These are phyloP conservation scores for Mycena vulgaris DNA, from an alignment of 768 basidiomycete species.

Conservation along the genomic window DNA sequence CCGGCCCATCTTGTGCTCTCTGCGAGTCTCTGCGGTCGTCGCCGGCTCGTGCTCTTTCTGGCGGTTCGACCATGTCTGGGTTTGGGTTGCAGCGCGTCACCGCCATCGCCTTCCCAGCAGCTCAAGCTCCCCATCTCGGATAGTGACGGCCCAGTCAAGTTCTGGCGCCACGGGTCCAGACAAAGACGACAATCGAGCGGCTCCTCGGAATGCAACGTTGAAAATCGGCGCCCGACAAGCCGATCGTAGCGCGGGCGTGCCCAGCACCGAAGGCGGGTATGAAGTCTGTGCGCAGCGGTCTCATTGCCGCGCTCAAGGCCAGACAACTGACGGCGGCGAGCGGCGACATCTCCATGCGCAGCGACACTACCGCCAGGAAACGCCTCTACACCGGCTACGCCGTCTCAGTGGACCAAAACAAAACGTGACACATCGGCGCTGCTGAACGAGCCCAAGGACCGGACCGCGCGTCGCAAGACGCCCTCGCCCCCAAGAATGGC, in stretches of 20 bases:
- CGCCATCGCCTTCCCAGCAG: too few relatives aligned
- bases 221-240: not conserved
- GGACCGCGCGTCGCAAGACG: not conserved
- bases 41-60: not conserved
- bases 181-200: not conserved
- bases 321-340: not conserved
- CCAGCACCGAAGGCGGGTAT: not conserved
- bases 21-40: not conserved
- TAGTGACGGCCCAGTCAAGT: not conserved
- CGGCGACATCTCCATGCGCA: too few relatives aligned
- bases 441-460: not conserved
- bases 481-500: not conserved
- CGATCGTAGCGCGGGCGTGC: not conserved
- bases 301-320: not conserved
- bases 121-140: not conserved
- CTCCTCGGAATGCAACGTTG: not conserved
- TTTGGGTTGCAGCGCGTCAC: not conserved
- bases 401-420: not conserved
- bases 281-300: not conserved
- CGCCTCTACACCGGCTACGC: too few relatives aligned
- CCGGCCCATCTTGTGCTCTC: not conserved
- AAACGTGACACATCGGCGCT: not conserved
- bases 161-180: not conserved
- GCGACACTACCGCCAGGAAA: too few relatives aligned
- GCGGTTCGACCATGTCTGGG: not conserved